A percentile compares a stretch with the other conserved stretches of the same genome.
Evolutionary conservation across 495 filamentous ascomycete genomes (phyloP).

Genomic region (Xylaria sp.): DNA sequence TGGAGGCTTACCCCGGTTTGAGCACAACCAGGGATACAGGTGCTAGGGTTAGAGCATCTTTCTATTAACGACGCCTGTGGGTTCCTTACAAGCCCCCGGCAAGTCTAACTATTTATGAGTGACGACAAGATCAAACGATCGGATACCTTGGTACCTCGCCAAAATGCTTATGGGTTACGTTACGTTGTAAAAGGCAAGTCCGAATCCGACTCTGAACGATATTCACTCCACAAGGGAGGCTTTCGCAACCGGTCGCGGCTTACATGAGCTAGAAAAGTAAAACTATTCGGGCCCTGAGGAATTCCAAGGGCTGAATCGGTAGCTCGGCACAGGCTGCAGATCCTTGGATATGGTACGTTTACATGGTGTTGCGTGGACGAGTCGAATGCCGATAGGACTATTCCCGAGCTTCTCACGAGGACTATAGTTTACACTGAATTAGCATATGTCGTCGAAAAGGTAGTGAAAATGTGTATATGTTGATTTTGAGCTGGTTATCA

Average conservation of each 20-base stretch:
- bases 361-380: neutral
- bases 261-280: neutral
- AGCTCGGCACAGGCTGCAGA: neutral
- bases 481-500: neutral
- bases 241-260: neutral
- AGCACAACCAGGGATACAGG: neutral
- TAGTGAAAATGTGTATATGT: too few species aligned
- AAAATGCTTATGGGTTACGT: neutral
- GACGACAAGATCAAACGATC: neutral
- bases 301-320: neutral
- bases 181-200: neutral
- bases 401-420: neutral
- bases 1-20: constrained; percentile 26
- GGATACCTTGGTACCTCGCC: neutral
- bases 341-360: neutral
- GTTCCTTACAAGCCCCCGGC: neutral
- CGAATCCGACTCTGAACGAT: neutral
- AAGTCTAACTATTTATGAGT: constrained; percentile 3
- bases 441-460: too few species aligned
- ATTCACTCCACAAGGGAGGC: neutral
- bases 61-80: neutral
- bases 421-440: neutral
- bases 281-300: neutral
- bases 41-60: neutral
- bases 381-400: neutral